A percentile compares a stretch with the other conserved stretches of the same genome.
Conservation (phyloP, 345 rosid species). For the Cardamine chenopodiifolia region DNA sequence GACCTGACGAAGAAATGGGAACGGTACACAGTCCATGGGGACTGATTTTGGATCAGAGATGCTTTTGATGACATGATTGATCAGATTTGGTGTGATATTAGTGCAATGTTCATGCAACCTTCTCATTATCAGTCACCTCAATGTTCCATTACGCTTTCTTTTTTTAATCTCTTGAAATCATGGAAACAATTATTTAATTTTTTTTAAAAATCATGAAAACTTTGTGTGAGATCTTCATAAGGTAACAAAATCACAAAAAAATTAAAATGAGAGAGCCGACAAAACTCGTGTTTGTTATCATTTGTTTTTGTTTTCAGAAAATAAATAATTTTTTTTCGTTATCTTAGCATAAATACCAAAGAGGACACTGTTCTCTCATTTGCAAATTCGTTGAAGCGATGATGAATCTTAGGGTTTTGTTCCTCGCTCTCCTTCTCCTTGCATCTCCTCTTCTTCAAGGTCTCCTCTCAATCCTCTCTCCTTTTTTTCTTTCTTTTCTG, state of each 20-base stretch:
- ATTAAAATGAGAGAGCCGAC: background rate
- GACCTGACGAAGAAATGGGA: slow-evolving; percentile 93
- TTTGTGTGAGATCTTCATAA: background rate
- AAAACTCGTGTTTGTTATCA: background rate
- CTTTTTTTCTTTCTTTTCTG: background rate
- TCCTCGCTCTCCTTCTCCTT: slow-evolving; percentile 78
- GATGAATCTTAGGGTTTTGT: slow-evolving; percentile 66
- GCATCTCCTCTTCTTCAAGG: slow-evolving; percentile 85
- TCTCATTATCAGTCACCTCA: background rate
- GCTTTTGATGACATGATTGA: slow-evolving; percentile 7
- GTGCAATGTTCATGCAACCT: slow-evolving; percentile 32
- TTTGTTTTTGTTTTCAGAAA: background rate
- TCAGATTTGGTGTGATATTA: slow-evolving; percentile 17
- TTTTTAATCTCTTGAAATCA: background rate
- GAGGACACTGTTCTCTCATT: slow-evolving; percentile 12
- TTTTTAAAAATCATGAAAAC: background rate
- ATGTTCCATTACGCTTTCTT: background rate
- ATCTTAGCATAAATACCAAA: slow-evolving; percentile 27
- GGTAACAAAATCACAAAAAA: background rate
- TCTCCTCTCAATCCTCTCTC: slow-evolving; percentile 19
- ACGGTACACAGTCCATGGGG: slow-evolving; percentile 95
- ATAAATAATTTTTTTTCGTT: background rate
- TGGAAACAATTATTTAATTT: background rate
- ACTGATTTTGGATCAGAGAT: slow-evolving; percentile 44
- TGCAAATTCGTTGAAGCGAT: slow-evolving; percentile 39